These are phyloP conservation scores for Pythium chondricola DNA, from an alignment of 352 stramenopile species.

Conservation along the genomic window DNA sequence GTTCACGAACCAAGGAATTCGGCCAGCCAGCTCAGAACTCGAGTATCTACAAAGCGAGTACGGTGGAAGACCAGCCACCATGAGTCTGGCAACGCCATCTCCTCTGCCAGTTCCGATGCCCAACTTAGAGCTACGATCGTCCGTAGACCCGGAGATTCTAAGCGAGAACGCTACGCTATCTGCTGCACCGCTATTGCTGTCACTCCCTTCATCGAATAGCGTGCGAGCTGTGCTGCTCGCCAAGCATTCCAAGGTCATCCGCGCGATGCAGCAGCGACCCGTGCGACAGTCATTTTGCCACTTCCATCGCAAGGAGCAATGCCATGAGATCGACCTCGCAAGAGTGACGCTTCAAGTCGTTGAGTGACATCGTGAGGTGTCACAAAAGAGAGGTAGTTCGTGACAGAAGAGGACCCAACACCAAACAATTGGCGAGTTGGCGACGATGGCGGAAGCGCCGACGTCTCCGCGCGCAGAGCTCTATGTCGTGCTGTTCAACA, in stretches of 20 bases:
- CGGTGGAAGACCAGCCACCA: slow-evolving; percentile 1
- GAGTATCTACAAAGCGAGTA: slow-evolving; percentile 14
- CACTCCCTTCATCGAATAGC: slow-evolving; percentile 8
- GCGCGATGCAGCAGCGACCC: slow-evolving; percentile 28
- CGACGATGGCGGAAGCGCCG: too few relatives aligned
- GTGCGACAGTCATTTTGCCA: slow-evolving; percentile 57
- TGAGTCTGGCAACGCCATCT: background rate
- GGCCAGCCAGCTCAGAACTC: slow-evolving; percentile 7
- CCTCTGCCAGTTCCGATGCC: slow-evolving; percentile 9
- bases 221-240: slow-evolving; percentile 19
- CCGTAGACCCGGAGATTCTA: slow-evolving; percentile 1
- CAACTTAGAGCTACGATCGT: slow-evolving; percentile 14
- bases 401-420: too few relatives aligned
- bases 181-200: slow-evolving; percentile 7
- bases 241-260: slow-evolving; percentile 63
- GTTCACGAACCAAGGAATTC: slow-evolving; percentile 46
- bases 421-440: too few relatives aligned
- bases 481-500: slow-evolving; percentile 73
- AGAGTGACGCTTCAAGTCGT: slow-evolving; percentile 29
- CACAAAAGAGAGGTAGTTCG: too few relatives aligned
- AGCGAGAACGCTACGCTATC: background rate
- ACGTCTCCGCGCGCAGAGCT: slow-evolving; percentile 32
- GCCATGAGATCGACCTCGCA: slow-evolving; percentile 24
- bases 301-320: slow-evolving; percentile 53
- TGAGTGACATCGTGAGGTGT: too few relatives aligned